These are phyloP conservation scores for Sporothrix humicola DNA, from an alignment of 2,329 filamentous ascomycete species.

Conservation along the genomic window DNA sequence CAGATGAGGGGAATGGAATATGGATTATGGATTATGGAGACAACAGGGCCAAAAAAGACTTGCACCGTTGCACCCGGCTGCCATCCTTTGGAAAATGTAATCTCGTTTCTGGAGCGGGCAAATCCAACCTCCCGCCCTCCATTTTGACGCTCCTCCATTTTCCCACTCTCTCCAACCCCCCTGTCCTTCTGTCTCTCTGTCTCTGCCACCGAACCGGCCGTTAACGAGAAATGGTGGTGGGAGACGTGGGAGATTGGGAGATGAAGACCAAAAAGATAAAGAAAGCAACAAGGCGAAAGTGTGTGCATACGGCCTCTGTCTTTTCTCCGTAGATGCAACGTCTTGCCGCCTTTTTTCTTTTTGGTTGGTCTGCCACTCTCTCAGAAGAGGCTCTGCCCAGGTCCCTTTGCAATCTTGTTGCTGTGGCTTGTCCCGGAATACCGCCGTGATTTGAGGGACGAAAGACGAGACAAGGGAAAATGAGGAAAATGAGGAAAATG, in stretches of 20 bases:
- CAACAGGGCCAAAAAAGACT: background rate
- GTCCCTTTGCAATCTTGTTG: slow-evolving; percentile 1
- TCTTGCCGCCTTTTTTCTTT: background rate
- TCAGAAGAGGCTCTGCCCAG: background rate
- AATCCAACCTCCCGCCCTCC: too few relatives aligned
- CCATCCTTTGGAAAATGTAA: background rate
- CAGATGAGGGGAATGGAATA: background rate
- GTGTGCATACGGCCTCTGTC: background rate
- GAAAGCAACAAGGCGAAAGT: background rate
- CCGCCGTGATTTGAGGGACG: background rate
- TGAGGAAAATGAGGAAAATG: too few relatives aligned
- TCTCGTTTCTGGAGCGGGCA: slow-evolving; percentile 16
- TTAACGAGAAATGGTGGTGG: background rate
- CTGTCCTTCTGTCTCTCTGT: background rate
- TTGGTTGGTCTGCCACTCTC: too few relatives aligned
- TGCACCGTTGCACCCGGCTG: slow-evolving; percentile 1
- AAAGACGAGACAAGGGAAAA: background rate
- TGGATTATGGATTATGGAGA: too few relatives aligned
- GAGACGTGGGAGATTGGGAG: background rate
- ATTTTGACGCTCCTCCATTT: background rate
- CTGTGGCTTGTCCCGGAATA: slow-evolving; percentile 15
- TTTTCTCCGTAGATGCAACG: background rate
- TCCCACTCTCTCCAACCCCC: background rate
- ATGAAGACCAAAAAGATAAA: background rate
- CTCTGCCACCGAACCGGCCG: background rate